phyloP scores from a whole-genome alignment of 2,329 filamentous ascomycete species.

The Aspergillus sp. region DNA sequence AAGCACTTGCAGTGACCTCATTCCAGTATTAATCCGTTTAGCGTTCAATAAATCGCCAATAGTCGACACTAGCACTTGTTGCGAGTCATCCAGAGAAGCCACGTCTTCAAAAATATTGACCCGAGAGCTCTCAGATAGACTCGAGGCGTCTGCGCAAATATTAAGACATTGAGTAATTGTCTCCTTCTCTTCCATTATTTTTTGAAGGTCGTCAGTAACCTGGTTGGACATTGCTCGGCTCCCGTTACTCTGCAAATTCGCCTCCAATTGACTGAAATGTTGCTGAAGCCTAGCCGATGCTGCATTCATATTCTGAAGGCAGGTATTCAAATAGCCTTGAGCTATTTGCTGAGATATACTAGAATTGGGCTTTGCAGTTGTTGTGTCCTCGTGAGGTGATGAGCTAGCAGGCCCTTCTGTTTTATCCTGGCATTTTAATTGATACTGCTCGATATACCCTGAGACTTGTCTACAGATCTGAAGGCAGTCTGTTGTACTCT shows the following conservation, averaged over 20 bases:
- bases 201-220: slow-evolving; percentile 15
- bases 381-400: not conserved
- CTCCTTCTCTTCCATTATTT: slow-evolving; percentile 28
- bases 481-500: slow-evolving; percentile 37
- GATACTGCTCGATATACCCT: slow-evolving; percentile 30
- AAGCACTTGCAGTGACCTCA: slow-evolving; percentile 33
- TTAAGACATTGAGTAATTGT: slow-evolving; percentile 14
- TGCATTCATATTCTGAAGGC: not conserved
- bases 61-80: slow-evolving; percentile 33
- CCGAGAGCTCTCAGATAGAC: slow-evolving; percentile 23
- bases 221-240: not conserved
- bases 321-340: not conserved
- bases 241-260: not conserved
- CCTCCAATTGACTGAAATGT: not conserved
- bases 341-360: not conserved
- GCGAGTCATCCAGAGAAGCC: slow-evolving; percentile 25
- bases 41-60: slow-evolving; percentile 33
- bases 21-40: slow-evolving; percentile 30
- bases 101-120: slow-evolving; percentile 32
- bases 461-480: slow-evolving; percentile 34
- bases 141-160: slow-evolving; percentile 24
- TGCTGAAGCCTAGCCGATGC: slow-evolving; percentile 16
- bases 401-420: not conserved
- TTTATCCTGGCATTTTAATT: not conserved
- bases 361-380: not conserved